Base-by-base conservation (phyloP, 176 grass and related monocot genomes). In the Pontederia paniculata region DNA sequence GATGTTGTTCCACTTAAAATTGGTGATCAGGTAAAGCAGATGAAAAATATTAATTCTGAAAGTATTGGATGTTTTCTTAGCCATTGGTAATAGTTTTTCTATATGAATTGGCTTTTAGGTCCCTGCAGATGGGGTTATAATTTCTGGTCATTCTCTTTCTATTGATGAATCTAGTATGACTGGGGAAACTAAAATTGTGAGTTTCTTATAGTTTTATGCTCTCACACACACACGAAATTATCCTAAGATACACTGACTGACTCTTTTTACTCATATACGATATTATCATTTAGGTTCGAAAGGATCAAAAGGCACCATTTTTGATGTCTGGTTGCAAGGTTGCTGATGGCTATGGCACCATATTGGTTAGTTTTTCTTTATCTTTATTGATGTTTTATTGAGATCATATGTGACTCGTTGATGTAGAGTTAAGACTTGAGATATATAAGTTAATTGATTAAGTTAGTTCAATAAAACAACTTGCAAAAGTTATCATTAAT, bases 91-190 rank as follows among this genome's bases (percentile, higher is more conserved):
- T 52, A 66, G 63, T 78, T 69, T 69, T n/a, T 19, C 68, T 85
- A 75, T 21, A 22, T 60, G 25, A 23, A 70, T 71, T 21, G 42
- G 66, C 69, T 17, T 63, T 59, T 47, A 97, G 93, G 93, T 97
- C 65, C 86, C 93, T 71, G 82, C 86, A 63, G 93, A 98, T 80
- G 93, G 93, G 58, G 58, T 98, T 54, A 42, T 97, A 61, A 83
- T 98, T 73, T 79, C 83, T 77, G 93, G 86, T 8, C 86, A 91
- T 82, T 91, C 86, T 91, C 93, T 97, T 66, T 70, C 86, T 71
- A 88, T 97, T 50, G 93, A 97, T 66, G 86, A 97, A 90, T 97
- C 83, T 74, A 90, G 93, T 62, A 97, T 88, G 93, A 97, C 93
- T 17, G 93, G 93, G 12, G 83, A 97, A 76, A 53, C 93, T 53